A percentile compares a stretch with the other conserved stretches of the same genome.
Evolutionary conservation across 1,139 yeast species (phyloP).

Genomic region (Debaryomyces subglobosus): DNA sequence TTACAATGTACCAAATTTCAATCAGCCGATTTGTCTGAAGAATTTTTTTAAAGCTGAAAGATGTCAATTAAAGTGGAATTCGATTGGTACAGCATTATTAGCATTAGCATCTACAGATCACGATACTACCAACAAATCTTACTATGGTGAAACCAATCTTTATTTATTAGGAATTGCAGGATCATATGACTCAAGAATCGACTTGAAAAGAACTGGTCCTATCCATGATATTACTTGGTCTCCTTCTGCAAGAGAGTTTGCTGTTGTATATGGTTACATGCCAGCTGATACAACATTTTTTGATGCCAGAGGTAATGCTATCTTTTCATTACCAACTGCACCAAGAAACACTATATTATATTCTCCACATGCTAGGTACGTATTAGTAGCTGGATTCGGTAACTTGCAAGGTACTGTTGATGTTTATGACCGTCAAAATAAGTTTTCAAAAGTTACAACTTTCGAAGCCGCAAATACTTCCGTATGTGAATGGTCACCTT

Average conservation of each 20-base stretch:
- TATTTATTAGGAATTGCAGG: constrained; percentile 92
- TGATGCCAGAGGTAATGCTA: constrained; percentile 89
- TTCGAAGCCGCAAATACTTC: constrained; percentile 94
- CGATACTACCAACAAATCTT: constrained; percentile 89
- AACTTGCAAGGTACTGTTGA: constrained; percentile 97
- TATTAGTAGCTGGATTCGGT: constrained; percentile 96
- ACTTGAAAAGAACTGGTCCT: constrained; percentile 90
- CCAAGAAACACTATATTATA: constrained; percentile 89
- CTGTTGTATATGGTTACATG: constrained; percentile 96
- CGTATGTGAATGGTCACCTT: constrained; percentile 98
- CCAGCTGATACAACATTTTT: constrained; percentile 95
- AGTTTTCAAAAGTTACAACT: constrained; percentile 75
- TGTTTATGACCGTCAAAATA: constrained; percentile 89
- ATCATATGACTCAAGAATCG: constrained; percentile 85
- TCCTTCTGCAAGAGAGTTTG: constrained; percentile 94
- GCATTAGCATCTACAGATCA: constrained; percentile 96
- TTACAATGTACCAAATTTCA: constrained; percentile 74
- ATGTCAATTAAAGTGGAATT: constrained; percentile 92
- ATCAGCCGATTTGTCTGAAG: constrained; percentile 82
- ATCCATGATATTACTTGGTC: constrained; percentile 98
- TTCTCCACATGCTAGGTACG: constrained; percentile 92
- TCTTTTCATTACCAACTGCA: constrained; percentile 81
- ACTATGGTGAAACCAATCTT: constrained; percentile 95
- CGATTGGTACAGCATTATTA: constrained; percentile 88
- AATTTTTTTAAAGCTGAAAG: constrained; percentile 94